A percentile compares a stretch with the other conserved stretches of the same genome.
Conservation (phyloP, 2,329 filamentous ascomycete genomes). For the Hortaea werneckii region DNA sequence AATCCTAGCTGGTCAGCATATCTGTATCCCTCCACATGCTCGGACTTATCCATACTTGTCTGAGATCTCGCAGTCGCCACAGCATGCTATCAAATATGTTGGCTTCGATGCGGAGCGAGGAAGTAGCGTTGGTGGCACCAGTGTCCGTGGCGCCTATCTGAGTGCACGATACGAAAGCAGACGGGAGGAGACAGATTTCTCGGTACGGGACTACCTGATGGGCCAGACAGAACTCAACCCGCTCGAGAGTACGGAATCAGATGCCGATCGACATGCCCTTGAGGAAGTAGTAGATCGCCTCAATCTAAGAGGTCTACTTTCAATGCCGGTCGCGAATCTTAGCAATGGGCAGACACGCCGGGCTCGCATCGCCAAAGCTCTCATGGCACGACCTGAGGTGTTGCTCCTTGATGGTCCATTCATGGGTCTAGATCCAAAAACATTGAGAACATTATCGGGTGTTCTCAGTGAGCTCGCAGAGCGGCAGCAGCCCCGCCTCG, state of each 20-base stretch:
- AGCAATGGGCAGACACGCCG: slow-evolving; percentile 89
- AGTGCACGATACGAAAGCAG: slow-evolving; percentile 84
- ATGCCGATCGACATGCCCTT: slow-evolving; percentile 41
- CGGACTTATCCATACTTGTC: slow-evolving; percentile 71
- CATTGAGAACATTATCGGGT: slow-evolving; percentile 58
- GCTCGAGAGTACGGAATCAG: slow-evolving; percentile 39
- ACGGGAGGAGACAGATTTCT: slow-evolving; percentile 79
- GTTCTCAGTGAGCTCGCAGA: slow-evolving; percentile 60
- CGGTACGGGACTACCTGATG: slow-evolving; percentile 66
- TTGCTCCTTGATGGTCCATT: slow-evolving; percentile 88
- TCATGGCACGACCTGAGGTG: slow-evolving; percentile 69
- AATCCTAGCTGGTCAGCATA: slow-evolving; percentile 57
- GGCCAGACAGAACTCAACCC: slow-evolving; percentile 80
- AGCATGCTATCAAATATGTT: slow-evolving; percentile 72
- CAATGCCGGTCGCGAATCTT: slow-evolving; percentile 77
- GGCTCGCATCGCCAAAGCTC: slow-evolving; percentile 75
- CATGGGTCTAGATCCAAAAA: slow-evolving; percentile 87
- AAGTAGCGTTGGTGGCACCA: slow-evolving; percentile 41
- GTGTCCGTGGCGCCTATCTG: slow-evolving; percentile 65
- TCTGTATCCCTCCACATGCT: slow-evolving; percentile 65
- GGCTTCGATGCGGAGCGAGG: slow-evolving; percentile 72
- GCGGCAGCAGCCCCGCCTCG: slow-evolving; percentile 56
- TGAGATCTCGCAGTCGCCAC: slow-evolving; percentile 45
- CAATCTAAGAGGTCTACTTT: slow-evolving; percentile 55
- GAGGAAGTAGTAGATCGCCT: slow-evolving; percentile 59